Conservation (phyloP, 2,329 filamentous ascomycete species). For the Amauroascus verrucosus region DNA sequence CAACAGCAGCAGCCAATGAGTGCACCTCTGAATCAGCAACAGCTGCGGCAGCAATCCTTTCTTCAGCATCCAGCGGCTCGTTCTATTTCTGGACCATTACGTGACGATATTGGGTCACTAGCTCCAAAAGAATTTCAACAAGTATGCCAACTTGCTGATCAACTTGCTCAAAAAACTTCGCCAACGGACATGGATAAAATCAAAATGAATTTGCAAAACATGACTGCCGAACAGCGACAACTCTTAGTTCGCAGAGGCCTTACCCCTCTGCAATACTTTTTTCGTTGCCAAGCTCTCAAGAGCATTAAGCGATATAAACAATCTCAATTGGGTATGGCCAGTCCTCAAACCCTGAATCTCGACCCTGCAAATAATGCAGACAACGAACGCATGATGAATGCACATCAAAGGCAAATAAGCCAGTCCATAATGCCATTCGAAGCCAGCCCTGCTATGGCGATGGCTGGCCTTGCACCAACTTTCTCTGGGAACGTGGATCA, state of each 20-base stretch:
- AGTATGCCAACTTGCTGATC: constrained; percentile 39
- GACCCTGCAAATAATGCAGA: constrained; percentile 24
- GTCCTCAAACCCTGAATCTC: constrained; percentile 22
- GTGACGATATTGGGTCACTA: constrained; percentile 30
- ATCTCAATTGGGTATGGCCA: constrained; percentile 24
- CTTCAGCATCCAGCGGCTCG: constrained; percentile 24
- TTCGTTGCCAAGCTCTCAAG: constrained; percentile 40
- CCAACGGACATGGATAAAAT: constrained; percentile 41
- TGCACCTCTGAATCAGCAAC: constrained; percentile 15
- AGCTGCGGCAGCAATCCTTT: constrained; percentile 23
- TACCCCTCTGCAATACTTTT: constrained; percentile 43
- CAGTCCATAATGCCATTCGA: constrained; percentile 33
- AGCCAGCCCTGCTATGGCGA: constrained; percentile 23
- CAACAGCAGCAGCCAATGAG: constrained; percentile 21
- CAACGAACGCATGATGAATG: constrained; percentile 29
- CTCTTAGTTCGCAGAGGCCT: constrained; percentile 37
- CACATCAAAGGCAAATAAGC: constrained; percentile 33
- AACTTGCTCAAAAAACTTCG: constrained; percentile 38
- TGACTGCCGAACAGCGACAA: constrained; percentile 41
- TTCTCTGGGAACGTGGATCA: constrained; percentile 43
- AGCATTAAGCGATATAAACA: constrained; percentile 32
- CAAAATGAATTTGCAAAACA: constrained; percentile 36
- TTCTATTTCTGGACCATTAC: constrained; percentile 20
- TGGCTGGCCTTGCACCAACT: constrained; percentile 25
- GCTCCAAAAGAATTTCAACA: constrained; percentile 35